A percentile compares a stretch with the other conserved stretches of the same genome.
phyloP scores from a whole-genome alignment of 164 flowering plant species.

The Liriodendron chinense region DNA sequence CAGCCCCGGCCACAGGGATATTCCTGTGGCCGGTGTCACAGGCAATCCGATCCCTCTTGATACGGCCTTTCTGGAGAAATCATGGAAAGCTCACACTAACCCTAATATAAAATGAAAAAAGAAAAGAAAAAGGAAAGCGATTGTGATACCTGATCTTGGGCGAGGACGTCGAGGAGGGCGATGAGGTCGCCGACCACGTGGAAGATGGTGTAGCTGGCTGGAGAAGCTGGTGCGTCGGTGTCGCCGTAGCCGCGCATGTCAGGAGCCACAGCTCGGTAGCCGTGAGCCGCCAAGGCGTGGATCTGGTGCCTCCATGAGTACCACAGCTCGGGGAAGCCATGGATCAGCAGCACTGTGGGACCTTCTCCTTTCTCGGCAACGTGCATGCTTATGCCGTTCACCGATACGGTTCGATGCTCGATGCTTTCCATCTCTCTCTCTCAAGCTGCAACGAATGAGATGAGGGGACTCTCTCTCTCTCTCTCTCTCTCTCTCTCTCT shows the following conservation, averaged over 20 bases:
- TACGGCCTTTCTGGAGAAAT: no score
- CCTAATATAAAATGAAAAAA: no score
- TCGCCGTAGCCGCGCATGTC: conserved; percentile 47
- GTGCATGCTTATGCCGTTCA: conserved; percentile 42
- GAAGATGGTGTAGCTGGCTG: conserved; percentile 38
- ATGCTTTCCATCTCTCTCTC: conserved; percentile 6
- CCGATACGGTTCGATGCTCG: conserved; percentile 11
- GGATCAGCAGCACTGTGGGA: conserved; percentile 28
- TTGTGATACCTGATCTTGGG: conserved; percentile 24
- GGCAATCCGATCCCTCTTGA: no score
- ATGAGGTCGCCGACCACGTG: conserved; percentile 63
- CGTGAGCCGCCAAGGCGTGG: conserved; percentile 20
- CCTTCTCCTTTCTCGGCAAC: conserved; percentile 28
- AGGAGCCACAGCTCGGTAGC: conserved; percentile 50
- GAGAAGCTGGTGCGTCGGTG: conserved; percentile 40
- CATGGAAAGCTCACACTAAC: no score
- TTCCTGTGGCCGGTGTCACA: no score
- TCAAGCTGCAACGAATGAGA: no score
- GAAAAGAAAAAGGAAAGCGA: no score
- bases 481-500: not conserved
- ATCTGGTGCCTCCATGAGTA: conserved; percentile 46
- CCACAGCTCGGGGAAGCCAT: conserved; percentile 44
- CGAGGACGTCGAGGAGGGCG: conserved; percentile 55
- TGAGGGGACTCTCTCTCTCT: no score
- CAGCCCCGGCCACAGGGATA: no score